Evolutionary conservation across 108 stramenopile genomes (phyloP), one percentile per base, ranked within the genome.

Genomic region (Discostella stelligeroides): DNA sequence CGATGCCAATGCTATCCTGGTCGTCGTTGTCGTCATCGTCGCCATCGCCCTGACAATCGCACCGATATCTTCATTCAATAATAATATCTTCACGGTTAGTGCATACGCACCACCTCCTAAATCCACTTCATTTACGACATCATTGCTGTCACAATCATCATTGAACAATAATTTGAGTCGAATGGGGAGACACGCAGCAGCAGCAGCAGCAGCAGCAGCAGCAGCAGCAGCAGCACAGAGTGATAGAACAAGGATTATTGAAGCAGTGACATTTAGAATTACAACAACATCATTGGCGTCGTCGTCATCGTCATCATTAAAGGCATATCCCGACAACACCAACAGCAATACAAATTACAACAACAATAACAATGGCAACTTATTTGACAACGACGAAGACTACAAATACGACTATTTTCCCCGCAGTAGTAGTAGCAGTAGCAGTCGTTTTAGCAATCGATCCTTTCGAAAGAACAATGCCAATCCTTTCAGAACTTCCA

Each of bases 401-500:
- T 14, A 2, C 45, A 17, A 46, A 2, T 14, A 46, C 45, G 45
- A 46, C 45, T 14, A 7, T 17, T 14, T 2, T 17, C 21, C 21
- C 20, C 7, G 48, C 6, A 7, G 48, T 0, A 8, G 49, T 11
- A 0, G 49, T 7, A 9, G 21, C 0, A 11, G 49, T 1, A 14
- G 21, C 49, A 1, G 4, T 20, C 10, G 0, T 12, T 7, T 21
- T 25, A 0, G 49, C 21, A 21, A 10, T 7, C 7, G 18, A 8
- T 25, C 25, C 49, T 50, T 50, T 11, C 49, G 28, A 25, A 56
- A 56, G 28, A 56, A 28, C 55, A 28, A 28, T 11, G 28, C 11
- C n/a, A 56, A 56, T 28, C 17, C 55, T 17, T 30, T 30, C 55
- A 29, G 55, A n/a, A n/a, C n/a, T n/a, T n/a, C n/a, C n/a, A n/a